These are phyloP conservation scores for Colletotrichum orchidophilum DNA, from an alignment of 2,329 filamentous ascomycete genomes.

Conservation along the genomic window DNA sequence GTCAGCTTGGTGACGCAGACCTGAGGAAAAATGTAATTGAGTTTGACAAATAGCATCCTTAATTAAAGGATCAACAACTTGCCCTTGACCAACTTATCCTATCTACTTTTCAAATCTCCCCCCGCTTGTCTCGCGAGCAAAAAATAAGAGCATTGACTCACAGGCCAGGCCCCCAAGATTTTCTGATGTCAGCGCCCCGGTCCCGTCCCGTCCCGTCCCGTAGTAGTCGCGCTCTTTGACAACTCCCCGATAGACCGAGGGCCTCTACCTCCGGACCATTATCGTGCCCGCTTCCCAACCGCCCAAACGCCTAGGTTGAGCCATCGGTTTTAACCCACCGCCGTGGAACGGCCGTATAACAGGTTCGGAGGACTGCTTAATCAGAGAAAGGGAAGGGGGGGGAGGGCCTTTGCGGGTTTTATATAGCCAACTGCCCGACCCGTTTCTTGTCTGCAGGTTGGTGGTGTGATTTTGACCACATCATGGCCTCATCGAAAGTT, in stretches of 20 bases:
- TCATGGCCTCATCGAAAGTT: constrained; percentile 33
- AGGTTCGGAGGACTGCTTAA: not conserved
- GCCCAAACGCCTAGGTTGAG: not conserved
- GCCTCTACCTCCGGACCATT: constrained; percentile 16
- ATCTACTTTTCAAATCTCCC: not conserved
- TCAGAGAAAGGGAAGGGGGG: not conserved
- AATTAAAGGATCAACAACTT: not conserved
- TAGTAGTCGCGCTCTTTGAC: constrained; percentile 9
- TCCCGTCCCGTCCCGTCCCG: not conserved
- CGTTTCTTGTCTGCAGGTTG: not conserved
- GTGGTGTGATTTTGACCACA: constrained; percentile 11
- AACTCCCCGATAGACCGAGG: constrained; percentile 19
- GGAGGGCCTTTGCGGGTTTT: not conserved
- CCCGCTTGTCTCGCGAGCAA: not conserved
- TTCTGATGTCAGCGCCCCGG: not conserved
- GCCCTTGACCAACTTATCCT: too few relatives aligned
- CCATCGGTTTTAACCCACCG: not conserved
- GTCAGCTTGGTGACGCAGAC: constrained; percentile 6
- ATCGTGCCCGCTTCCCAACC: constrained; percentile 18
- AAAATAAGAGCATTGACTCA: not conserved
- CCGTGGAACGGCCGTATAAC: not conserved
- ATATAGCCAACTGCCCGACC: constrained; percentile 4
- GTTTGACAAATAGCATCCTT: not conserved
- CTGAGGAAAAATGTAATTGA: not conserved
- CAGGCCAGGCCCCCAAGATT: not conserved